These are phyloP conservation scores for Metschnikowia reukaufii DNA, from an alignment of 805 yeast species.

Conservation along the genomic window DNA sequence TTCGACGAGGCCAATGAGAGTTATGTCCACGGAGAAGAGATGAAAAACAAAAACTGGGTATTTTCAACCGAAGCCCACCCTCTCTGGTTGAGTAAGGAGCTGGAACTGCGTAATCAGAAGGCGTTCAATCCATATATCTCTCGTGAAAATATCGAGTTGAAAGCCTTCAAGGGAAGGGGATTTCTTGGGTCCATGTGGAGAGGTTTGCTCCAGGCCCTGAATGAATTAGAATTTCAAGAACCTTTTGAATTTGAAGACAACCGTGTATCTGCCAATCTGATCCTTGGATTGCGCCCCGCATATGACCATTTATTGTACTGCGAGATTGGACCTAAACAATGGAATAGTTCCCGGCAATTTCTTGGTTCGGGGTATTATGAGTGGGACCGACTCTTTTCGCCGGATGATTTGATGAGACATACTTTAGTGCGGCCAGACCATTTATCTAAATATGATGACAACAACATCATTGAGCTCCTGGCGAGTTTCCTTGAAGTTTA, in stretches of 20 bases:
- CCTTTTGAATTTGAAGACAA: background rate
- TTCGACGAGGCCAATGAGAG: constrained; percentile 65
- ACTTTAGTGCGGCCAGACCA: constrained; percentile 46
- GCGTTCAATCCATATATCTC: constrained; percentile 9
- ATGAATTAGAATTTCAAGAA: constrained; percentile 3
- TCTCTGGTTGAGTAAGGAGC: constrained; percentile 59
- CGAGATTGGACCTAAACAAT: constrained; percentile 30
- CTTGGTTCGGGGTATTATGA: constrained; percentile 39
- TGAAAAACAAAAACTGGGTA: constrained; percentile 53
- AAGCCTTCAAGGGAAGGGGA: constrained; percentile 5
- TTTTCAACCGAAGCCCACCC: constrained; percentile 95
- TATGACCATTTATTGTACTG: constrained; percentile 25
- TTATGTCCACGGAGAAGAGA: constrained; percentile 31
- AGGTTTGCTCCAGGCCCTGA: constrained; percentile 4
- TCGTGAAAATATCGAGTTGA: constrained; percentile 7
- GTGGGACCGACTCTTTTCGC: constrained; percentile 43
- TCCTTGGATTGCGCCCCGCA: constrained; percentile 13
- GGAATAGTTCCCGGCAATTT: constrained; percentile 16
- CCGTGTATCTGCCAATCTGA: constrained; percentile 16
- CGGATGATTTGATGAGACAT: constrained; percentile 41
- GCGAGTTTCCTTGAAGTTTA: constrained; percentile 27
- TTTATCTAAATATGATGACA: constrained; percentile 11
- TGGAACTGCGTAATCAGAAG: constrained; percentile 9
- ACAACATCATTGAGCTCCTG: constrained; percentile 29
- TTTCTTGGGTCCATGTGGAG: constrained; percentile 16